phyloP scores from a whole-genome alignment of 2,329 filamentous ascomycete genomes.

The Pyrenochaeta sp. region DNA sequence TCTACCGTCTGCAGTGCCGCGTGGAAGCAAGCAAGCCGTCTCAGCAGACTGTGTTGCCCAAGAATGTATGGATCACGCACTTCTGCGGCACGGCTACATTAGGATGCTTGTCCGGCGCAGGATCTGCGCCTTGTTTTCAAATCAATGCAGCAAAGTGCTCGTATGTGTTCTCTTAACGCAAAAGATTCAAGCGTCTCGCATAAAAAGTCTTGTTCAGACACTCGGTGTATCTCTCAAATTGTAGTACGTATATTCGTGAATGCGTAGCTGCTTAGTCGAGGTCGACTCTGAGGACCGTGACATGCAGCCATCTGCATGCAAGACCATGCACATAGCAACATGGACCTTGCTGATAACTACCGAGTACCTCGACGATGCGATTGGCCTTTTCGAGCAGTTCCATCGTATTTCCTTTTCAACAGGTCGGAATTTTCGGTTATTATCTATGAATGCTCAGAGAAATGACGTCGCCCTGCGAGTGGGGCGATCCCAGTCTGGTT shows the following conservation, averaged over 20 bases:
- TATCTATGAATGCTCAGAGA: too few species aligned
- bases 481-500: neutral
- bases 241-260: too few species aligned
- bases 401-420: too few species aligned
- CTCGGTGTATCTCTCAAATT: neutral
- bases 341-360: neutral
- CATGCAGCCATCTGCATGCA: conserved; percentile 17
- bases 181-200: neutral
- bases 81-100: conserved; percentile 1
- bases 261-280: too few species aligned
- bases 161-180: neutral
- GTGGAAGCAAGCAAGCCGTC: neutral
- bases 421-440: neutral
- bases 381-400: neutral
- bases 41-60: neutral
- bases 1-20: conserved; percentile 3
- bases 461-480: too few species aligned
- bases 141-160: neutral
- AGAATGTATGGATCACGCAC: conserved; percentile 11
- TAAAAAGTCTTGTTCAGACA: neutral
- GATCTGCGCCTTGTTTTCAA: neutral
- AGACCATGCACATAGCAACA: conserved; percentile 4
- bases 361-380: neutral
- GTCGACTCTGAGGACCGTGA: conserved; percentile 16
- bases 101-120: neutral